Evolutionary conservation across 192 early-diverging fungal genomes (phyloP), one percentile per base, ranked within the genome.

Genomic region (Ramicandelaber brevisporus): DNA sequence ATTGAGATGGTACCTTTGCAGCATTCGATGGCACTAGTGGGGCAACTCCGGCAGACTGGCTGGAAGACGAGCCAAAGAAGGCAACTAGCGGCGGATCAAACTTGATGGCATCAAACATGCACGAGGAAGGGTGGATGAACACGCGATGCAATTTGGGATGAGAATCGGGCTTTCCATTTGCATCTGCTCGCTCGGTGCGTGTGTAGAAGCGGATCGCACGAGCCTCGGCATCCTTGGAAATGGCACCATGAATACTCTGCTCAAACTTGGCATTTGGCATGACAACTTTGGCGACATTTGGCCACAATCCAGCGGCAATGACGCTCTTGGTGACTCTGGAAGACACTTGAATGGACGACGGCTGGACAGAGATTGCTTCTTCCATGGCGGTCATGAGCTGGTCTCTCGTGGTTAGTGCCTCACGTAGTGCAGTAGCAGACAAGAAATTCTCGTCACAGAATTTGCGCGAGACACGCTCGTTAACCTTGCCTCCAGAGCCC

Each of bases 81-180:
- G 69, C 63, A 27, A 83, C 31, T 21, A 81, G 70, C 2, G 71
- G 61, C 1, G 62, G 49, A 15, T 53, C 46, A 37, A 61, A 82
- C 29, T 59, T 50, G 19, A 59, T 55, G 20, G 37, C 53, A 7
- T 44, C 42, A 40, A 80, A 80, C 27, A 77, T 29, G 15, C 62
- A 56, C 10, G 79, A 84, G n/a, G 70, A 57, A 8, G 85, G 85
- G 31, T 90, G 85, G 6, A 90, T 27, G 36, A 82, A 86, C 4
- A 83, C 70, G 3, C 78, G 62, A n/a, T n/a, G n/a, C n/a, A n/a
- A n/a, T n/a, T n/a, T n/a, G n/a, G n/a, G n/a, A n/a, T n/a, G n/a
- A n/a, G n/a, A n/a, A n/a, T n/a, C n/a, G n/a, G n/a, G 0, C 65
- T 59, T 17, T 64, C 58, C 1, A 36, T 38, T 14, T 57, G 38